phyloP scores from a whole-genome alignment of 805 yeast genomes.

The Wickerhamomyces bisporus region DNA sequence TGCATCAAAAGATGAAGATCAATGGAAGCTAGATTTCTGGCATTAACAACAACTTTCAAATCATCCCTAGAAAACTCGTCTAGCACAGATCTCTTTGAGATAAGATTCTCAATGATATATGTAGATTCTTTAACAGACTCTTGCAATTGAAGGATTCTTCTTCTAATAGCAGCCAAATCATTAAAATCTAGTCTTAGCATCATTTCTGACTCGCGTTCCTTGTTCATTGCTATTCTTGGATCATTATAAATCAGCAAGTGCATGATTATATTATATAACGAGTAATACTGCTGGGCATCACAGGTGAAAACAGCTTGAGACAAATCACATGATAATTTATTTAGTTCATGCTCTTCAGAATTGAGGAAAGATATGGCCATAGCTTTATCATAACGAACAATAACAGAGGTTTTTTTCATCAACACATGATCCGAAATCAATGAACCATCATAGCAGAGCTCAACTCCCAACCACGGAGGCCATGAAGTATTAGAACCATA shows the following conservation, averaged over 20 bases:
- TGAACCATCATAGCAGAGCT: slow-evolving; percentile 54
- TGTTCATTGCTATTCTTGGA: slow-evolving; percentile 54
- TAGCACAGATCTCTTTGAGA: slow-evolving; percentile 42
- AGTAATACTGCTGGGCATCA: slow-evolving; percentile 68
- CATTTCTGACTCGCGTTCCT: slow-evolving; percentile 59
- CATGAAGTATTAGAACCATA: slow-evolving; percentile 65
- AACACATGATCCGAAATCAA: slow-evolving; percentile 45
- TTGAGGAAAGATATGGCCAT: slow-evolving; percentile 37
- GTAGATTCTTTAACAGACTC: slow-evolving; percentile 37
- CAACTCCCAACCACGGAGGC: slow-evolving; percentile 90
- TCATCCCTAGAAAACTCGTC: slow-evolving; percentile 46
- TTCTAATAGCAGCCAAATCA: slow-evolving; percentile 46
- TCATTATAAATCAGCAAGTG: slow-evolving; percentile 69
- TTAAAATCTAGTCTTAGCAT: slow-evolving; percentile 66
- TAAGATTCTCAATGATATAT: slow-evolving; percentile 40
- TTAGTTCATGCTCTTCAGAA: slow-evolving; percentile 27
- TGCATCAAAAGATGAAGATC: slow-evolving; percentile 43
- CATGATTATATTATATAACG: slow-evolving; percentile 56
- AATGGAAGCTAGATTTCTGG: slow-evolving; percentile 31
- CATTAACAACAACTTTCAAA: slow-evolving; percentile 33
- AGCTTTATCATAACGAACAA: slow-evolving; percentile 54
- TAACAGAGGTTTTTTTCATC: slow-evolving; percentile 58
- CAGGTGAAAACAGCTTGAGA: slow-evolving; percentile 65
- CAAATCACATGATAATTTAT: slow-evolving; percentile 55
- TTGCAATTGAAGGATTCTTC: slow-evolving; percentile 46